Evolutionary conservation across 371 early-diverging fungal genomes (phyloP).

Genomic region (Mucor ambiguus): DNA sequence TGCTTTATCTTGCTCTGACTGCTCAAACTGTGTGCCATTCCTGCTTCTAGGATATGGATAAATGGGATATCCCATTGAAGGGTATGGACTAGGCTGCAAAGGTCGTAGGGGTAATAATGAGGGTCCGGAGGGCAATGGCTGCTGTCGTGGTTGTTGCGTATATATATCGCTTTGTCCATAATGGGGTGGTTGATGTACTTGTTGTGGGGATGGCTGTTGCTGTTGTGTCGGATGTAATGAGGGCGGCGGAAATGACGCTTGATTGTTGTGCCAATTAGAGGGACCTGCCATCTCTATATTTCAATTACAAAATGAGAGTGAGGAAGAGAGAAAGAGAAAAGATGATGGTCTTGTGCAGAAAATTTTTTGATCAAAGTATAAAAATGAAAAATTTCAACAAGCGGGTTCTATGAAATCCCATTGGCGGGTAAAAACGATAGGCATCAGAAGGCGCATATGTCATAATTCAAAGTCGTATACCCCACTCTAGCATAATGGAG

Average conservation of each 20-base stretch:
- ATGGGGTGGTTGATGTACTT: not conserved
- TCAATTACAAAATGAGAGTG: not conserved
- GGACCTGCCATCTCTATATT: constrained; percentile 19
- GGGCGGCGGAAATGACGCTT: not conserved
- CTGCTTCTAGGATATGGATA: constrained; percentile 5
- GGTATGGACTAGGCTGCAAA: constrained; percentile 19
- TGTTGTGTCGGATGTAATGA: not conserved
- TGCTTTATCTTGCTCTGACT: constrained; percentile 9
- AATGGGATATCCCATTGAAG: constrained; percentile 8
- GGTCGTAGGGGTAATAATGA: not conserved
- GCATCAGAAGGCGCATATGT: not conserved
- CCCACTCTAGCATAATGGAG: no score
- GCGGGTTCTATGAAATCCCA: not conserved
- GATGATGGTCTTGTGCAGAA: not conserved
- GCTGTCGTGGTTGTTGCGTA: not conserved
- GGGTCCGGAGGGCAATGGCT: not conserved
- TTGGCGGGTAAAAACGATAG: not conserved
- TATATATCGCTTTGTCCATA: not conserved
- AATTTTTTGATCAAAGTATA: not conserved
- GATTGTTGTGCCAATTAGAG: constrained; percentile 12
- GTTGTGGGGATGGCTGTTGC: not conserved
- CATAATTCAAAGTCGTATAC: not conserved
- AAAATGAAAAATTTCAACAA: not conserved
- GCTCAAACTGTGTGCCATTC: not conserved
- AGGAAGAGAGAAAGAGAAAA: not conserved